Evolutionary conservation across 345 rosid species (phyloP).

Genomic region (Lepidium africanum): DNA sequence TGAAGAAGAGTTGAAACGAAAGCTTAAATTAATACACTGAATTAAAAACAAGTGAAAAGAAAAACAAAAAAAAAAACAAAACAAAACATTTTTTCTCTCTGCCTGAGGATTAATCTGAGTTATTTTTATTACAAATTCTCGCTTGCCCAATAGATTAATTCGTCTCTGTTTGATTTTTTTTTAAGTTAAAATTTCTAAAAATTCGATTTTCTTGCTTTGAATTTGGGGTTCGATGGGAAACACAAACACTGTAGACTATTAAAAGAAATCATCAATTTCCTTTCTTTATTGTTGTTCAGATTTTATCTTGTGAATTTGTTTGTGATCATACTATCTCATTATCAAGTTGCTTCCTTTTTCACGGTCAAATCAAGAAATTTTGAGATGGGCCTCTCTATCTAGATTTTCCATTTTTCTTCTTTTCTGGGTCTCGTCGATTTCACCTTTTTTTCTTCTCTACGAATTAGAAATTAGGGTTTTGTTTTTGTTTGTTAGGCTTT

Average conservation of each 20-base stretch:
- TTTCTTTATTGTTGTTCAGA: conserved; percentile 17
- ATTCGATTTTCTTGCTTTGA: background rate
- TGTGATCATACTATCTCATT: conserved; percentile 4
- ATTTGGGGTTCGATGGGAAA: conserved; percentile 1
- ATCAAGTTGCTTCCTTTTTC: conserved; percentile 18
- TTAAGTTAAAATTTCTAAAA: background rate
- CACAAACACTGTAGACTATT: conserved; percentile 7
- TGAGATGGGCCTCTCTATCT: conserved; percentile 12
- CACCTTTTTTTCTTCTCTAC: background rate
- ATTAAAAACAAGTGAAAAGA: conserved; percentile 3
- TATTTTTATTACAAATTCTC: background rate
- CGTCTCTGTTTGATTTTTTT: background rate
- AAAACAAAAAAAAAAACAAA: too few relatives aligned
- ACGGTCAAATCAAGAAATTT: conserved; percentile 4
- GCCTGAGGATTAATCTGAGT: background rate
- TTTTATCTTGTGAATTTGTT: background rate
- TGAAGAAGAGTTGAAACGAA: background rate
- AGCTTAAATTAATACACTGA: background rate
- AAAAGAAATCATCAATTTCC: background rate
- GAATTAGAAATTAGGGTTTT: conserved; percentile 17
- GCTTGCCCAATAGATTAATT: background rate
- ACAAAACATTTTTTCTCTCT: background rate
- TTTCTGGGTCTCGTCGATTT: conserved; percentile 18
- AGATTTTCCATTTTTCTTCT: background rate
- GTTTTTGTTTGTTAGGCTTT: background rate